Base-by-base conservation (phyloP, 495 filamentous ascomycete genomes). In the Penicillium macrosclerotiorum region DNA sequence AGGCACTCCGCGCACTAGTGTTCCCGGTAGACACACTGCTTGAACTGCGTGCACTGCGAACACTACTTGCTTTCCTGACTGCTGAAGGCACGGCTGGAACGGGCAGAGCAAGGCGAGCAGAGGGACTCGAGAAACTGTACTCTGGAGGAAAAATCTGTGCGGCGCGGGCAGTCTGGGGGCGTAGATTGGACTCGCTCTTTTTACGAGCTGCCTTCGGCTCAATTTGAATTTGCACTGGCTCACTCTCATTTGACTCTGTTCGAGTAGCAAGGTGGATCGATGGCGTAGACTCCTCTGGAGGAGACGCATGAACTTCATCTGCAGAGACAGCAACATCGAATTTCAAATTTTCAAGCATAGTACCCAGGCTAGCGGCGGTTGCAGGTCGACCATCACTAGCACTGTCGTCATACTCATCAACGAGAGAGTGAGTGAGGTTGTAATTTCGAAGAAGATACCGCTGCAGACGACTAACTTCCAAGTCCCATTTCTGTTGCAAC, bases 361-460 rank as follows among this genome's bases (percentile, higher is more conserved):
- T 71, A 11, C 62, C 60, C 6, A 71, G 51, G 36, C 67, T 73
- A 4, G 59, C 60, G 25, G 67, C 69, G 12, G 69, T 73, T 3
- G 45, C 58, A 13, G 67, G 69, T 16, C 67, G 65, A 32, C 67
- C 63, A 30, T 71, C 65, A 29, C 67, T 69, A 7, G 59, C 54
- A 22, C 54, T 34, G 24, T 73, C 69, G 36, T 69, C 64, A 1
- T 47, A 53, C 8, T 26, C 41, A 6, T 59, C 63, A 11, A 60
- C 57, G 23, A 71, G 47, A 8, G 75, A 76, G 33, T 80, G 61
- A 1, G 72, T 71, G 9, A 84, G 49, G 35, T 80, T 75, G 55
- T 74, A 79, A 57, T 88, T 89, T 8, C 85, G 76, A 22, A 70
- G 64, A 13, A 88, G 72, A 50, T 82, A 86, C 39, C 73, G 65